phyloP scores from a whole-genome alignment of 2,329 filamentous ascomycete species.

The Fusarium veterinarium region DNA sequence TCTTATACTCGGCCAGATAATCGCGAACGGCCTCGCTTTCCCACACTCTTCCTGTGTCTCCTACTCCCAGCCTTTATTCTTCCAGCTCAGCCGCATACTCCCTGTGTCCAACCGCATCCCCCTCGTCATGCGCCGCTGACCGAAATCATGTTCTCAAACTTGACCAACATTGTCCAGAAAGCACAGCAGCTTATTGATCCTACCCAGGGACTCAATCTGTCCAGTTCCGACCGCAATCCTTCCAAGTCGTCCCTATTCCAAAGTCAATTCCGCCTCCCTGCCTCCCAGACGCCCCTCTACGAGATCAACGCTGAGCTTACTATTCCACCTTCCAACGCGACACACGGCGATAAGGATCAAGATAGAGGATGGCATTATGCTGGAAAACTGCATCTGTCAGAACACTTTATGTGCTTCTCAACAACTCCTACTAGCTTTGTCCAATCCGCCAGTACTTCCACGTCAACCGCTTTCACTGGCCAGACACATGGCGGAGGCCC shows the following conservation, averaged over 20 bases:
- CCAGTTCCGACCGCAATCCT: slow-evolving; percentile 81
- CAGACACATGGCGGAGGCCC: slow-evolving; percentile 94
- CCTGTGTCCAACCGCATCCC: slow-evolving; percentile 21
- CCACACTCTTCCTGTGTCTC: not conserved
- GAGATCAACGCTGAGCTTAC: slow-evolving; percentile 97
- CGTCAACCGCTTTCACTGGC: slow-evolving; percentile 87
- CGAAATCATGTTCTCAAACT: slow-evolving; percentile 68
- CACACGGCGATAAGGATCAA: slow-evolving; percentile 76
- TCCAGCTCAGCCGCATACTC: slow-evolving; percentile 17
- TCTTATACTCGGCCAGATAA: not conserved
- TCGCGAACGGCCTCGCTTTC: not conserved
- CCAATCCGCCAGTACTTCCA: slow-evolving; percentile 79
- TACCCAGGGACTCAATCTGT: slow-evolving; percentile 78
- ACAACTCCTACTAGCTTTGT: slow-evolving; percentile 91
- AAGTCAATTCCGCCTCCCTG: slow-evolving; percentile 93
- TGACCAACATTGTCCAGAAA: slow-evolving; percentile 89
- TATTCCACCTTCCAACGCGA: slow-evolving; percentile 78
- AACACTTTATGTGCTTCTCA: slow-evolving; percentile 96
- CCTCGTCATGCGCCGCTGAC: slow-evolving; percentile 55
- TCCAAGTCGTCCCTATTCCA: slow-evolving; percentile 95
- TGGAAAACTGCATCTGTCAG: slow-evolving; percentile 92
- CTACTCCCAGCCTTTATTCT: not conserved
- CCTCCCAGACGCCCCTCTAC: slow-evolving; percentile 90
- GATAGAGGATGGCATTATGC: slow-evolving; percentile 87
- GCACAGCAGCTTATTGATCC: slow-evolving; percentile 96